Evolutionary conservation across 805 yeast species (phyloP).

Genomic region (Pichia nakasei): DNA sequence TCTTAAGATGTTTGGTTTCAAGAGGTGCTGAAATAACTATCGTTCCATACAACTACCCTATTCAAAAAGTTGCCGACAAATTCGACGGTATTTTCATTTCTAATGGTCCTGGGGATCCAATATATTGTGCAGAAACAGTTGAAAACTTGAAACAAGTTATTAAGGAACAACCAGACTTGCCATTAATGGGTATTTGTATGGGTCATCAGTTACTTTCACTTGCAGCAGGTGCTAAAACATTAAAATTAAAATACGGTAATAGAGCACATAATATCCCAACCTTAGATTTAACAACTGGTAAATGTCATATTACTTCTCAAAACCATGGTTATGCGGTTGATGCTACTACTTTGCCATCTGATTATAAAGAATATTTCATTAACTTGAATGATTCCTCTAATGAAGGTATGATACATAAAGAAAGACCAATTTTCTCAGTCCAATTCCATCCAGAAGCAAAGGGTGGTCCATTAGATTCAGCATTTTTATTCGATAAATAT

Average conservation of each 20-base stretch:
- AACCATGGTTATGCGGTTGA: slow-evolving; percentile 99
- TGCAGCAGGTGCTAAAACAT: slow-evolving; percentile 89
- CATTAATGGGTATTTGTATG: slow-evolving; percentile 94
- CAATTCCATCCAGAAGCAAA: slow-evolving; percentile 99
- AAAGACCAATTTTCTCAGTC: slow-evolving; percentile 87
- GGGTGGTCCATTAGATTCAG: slow-evolving; percentile 96
- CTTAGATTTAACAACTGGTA: slow-evolving; percentile 78
- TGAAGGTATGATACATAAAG: slow-evolving; percentile 91
- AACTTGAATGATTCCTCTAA: slow-evolving; percentile 93
- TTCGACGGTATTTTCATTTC: slow-evolving; percentile 94
- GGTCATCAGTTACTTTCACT: slow-evolving; percentile 96
- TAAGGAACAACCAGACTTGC: slow-evolving; percentile 54
- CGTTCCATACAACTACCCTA: slow-evolving; percentile 91
- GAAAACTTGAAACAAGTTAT: slow-evolving; percentile 64
- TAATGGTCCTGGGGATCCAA: slow-evolving; percentile 98
- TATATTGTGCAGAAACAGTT: slow-evolving; percentile 76
- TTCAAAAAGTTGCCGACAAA: slow-evolving; percentile 80
- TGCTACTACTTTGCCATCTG: slow-evolving; percentile 59
- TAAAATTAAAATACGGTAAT: slow-evolving; percentile 94
- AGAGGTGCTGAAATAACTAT: slow-evolving; percentile 97
- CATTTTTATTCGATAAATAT: slow-evolving; percentile 85
- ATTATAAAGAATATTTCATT: slow-evolving; percentile 81
- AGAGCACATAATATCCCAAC: slow-evolving; percentile 99
- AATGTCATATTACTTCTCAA: slow-evolving; percentile 96
- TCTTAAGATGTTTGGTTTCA: slow-evolving; percentile 82